Percentiles rank a stretch among this genome's conserved stretches.
Conservation (phyloP, 2,329 filamentous ascomycete genomes). For the Colletotrichum karsti region DNA sequence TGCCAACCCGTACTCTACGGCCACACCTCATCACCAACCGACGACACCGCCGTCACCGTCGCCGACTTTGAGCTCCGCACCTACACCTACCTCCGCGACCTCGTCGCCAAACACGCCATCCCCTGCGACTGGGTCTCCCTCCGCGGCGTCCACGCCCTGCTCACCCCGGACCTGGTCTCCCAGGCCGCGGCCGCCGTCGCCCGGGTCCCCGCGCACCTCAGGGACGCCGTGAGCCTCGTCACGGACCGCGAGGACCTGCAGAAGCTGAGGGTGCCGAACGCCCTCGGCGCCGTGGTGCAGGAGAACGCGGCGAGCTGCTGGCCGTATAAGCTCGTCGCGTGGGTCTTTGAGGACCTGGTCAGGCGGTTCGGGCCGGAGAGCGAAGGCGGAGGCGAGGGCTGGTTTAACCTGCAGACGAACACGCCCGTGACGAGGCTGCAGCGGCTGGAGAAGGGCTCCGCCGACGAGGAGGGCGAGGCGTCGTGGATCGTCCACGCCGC, state of each 20-base stretch:
- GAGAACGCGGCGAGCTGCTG: conserved; percentile 74
- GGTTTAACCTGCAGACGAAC: conserved; percentile 78
- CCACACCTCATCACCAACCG: no score
- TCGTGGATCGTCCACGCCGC: conserved; percentile 73
- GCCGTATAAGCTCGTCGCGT: conserved; percentile 86
- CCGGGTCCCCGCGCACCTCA: conserved; percentile 67
- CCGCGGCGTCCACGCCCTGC: conserved; percentile 71
- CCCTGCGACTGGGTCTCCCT: conserved; percentile 75
- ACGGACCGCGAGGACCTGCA: conserved; percentile 50
- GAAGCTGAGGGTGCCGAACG: conserved; percentile 62
- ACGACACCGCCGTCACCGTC: conserved; percentile 65
- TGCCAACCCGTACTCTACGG: conserved; percentile 78
- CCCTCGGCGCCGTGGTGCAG: conserved; percentile 71
- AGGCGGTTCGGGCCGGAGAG: conserved; percentile 37
- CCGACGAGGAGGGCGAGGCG: conserved; percentile 15
- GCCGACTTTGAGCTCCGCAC: conserved; percentile 78
- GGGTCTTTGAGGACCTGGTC: conserved; percentile 71
- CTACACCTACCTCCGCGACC: conserved; percentile 64
- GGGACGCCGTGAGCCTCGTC: conserved; percentile 52
- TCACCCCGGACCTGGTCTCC: conserved; percentile 62
- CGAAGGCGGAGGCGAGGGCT: not conserved
- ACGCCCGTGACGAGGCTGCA: conserved; percentile 69
- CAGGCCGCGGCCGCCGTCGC: conserved; percentile 59
- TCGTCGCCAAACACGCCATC: conserved; percentile 66
- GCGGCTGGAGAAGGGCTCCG: conserved; percentile 29